Evolutionary conservation across 2,329 filamentous ascomycete genomes (phyloP).

Genomic region (Fusarium coffeatum): DNA sequence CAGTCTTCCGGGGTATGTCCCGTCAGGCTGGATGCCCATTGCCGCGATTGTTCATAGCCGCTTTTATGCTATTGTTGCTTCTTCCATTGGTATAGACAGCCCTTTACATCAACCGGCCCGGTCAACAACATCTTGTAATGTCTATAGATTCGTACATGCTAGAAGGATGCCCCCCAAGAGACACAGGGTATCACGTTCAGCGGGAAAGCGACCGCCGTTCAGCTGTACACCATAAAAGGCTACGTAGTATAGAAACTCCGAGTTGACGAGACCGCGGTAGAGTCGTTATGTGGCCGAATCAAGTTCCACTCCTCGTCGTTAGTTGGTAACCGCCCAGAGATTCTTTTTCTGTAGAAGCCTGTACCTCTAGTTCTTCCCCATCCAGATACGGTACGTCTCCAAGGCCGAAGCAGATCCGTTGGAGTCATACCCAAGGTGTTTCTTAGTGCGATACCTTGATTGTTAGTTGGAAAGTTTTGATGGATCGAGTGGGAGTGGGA

Average conservation of each 20-base stretch:
- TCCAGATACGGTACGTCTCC: constrained; percentile 19
- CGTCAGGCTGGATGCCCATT: constrained; percentile 13
- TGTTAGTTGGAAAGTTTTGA: constrained; percentile 23
- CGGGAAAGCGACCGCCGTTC: constrained; percentile 7
- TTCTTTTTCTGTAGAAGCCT: constrained; percentile 11
- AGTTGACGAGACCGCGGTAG: constrained; percentile 29
- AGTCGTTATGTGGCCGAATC: constrained; percentile 27
- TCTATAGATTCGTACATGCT: constrained; percentile 40
- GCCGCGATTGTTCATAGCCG: constrained; percentile 27
- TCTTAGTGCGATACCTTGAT: constrained; percentile 24
- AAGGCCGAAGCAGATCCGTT: constrained; percentile 40
- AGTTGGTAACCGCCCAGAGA: constrained; percentile 20
- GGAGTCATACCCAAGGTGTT: constrained; percentile 30
- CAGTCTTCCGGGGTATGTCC: constrained; percentile 21
- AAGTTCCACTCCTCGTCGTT: constrained; percentile 38
- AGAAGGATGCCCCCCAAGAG: constrained; percentile 29
- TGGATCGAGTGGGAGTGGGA: constrained; percentile 24
- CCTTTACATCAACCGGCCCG: constrained; percentile 40
- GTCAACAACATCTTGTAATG: constrained; percentile 30
- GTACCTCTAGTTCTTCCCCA: constrained; percentile 8
- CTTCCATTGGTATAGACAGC: constrained; percentile 19
- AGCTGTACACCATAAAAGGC: constrained; percentile 13
- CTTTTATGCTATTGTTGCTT: constrained; percentile 18
- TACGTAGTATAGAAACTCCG: constrained; percentile 10
- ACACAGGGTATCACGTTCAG: not conserved